Percentiles rank a stretch among this genome's conserved stretches.
Conservation (phyloP, 805 yeast genomes). For the Kodamaea nitidulidarum region DNA sequence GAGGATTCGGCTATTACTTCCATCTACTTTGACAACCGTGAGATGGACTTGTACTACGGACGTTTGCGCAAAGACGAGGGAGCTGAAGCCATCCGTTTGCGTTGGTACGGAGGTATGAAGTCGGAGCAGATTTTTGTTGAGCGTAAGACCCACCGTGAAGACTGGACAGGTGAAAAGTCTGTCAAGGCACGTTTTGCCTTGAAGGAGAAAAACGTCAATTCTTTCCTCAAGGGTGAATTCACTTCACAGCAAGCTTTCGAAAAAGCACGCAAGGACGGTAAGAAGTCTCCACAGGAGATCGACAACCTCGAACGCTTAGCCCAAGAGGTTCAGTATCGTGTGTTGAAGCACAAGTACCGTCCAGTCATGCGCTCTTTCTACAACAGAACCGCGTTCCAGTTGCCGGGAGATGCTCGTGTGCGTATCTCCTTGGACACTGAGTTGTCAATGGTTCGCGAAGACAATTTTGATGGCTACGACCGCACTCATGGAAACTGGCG, state of each 20-base stretch:
- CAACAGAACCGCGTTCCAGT: constrained; percentile 97
- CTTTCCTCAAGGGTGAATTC: constrained; percentile 75
- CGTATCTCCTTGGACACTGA: constrained; percentile 98
- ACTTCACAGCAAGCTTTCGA: constrained; percentile 89
- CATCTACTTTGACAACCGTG: constrained; percentile 87
- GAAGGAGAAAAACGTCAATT: constrained; percentile 87
- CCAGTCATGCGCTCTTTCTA: constrained; percentile 96
- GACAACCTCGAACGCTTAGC: constrained; percentile 91
- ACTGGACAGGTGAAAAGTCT: constrained; percentile 99
- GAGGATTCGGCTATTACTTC: constrained; percentile 97
- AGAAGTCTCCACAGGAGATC: constrained; percentile 80
- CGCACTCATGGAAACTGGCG: constrained; percentile 95
- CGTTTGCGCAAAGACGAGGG: constrained; percentile 95
- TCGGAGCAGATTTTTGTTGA: constrained; percentile 91
- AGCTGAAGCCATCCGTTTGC: constrained; percentile 95
- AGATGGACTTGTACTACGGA: constrained; percentile 89
- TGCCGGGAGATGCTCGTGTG: constrained; percentile 98
- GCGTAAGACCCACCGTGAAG: constrained; percentile 97
- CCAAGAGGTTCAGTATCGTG: constrained; percentile 86
- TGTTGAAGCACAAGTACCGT: constrained; percentile 75
- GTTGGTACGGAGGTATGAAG: constrained; percentile 99
- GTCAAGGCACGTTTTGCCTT: constrained; percentile 94
- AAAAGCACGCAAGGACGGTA: constrained; percentile 88
- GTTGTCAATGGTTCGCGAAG: constrained; percentile 96
- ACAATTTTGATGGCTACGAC: constrained; percentile 88